Conservation (phyloP, 805 yeast species). For the Komagataella kurtzmanii region DNA sequence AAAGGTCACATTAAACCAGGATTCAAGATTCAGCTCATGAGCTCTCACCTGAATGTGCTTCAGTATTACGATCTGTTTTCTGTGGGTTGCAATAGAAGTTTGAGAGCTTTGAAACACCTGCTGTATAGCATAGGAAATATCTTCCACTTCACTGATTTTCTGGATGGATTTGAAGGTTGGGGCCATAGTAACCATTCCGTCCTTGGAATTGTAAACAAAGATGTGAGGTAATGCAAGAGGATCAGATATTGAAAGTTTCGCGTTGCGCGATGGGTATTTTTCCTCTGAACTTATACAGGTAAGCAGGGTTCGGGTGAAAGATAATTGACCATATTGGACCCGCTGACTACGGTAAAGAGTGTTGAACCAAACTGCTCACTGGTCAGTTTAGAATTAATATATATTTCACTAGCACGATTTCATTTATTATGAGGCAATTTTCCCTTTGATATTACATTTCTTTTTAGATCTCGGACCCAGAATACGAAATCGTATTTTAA, state of each 20-base stretch:
- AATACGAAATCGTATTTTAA: too few species aligned
- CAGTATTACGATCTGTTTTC: conserved; percentile 55
- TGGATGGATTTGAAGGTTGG: conserved; percentile 1
- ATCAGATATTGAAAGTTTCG: neutral
- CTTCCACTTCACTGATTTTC: conserved; percentile 16
- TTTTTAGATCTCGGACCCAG: too few species aligned
- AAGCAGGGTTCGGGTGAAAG: neutral
- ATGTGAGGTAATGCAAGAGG: neutral
- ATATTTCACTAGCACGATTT: too few species aligned
- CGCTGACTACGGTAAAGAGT: too few species aligned
- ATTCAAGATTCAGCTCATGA: conserved; percentile 33
- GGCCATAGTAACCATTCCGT: neutral
- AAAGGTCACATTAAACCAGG: conserved; percentile 47
- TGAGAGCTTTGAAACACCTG: conserved; percentile 77
- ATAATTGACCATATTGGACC: too few species aligned
- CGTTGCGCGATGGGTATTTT: neutral
- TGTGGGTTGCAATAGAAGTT: conserved; percentile 56
- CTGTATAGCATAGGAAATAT: conserved; percentile 35
- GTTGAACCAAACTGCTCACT: too few species aligned
- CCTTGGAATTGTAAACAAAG: neutral
- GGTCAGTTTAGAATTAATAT: too few species aligned
- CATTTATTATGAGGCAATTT: too few species aligned
- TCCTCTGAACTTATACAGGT: neutral
- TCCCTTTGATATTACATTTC: too few species aligned
- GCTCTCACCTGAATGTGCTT: conserved; percentile 46